phyloP scores from a whole-genome alignment of 2,329 filamentous ascomycete genomes.

The Venturia oleaginea region DNA sequence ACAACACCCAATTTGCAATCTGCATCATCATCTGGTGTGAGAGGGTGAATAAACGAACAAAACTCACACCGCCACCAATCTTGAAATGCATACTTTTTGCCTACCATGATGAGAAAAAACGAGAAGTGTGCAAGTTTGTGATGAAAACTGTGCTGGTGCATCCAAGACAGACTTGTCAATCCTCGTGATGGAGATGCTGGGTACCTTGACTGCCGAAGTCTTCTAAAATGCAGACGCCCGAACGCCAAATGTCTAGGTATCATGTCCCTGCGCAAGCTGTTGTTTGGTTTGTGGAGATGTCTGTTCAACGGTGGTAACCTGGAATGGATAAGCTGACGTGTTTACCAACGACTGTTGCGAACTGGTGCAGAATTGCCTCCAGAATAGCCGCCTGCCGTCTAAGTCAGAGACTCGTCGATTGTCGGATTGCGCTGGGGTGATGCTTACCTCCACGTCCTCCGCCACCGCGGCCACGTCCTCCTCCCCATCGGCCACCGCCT shows the following conservation, averaged over 20 bases:
- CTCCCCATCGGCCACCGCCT: slow-evolving; percentile 58
- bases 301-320: slow-evolving; percentile 7
- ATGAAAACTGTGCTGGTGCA: background rate
- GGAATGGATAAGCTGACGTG: slow-evolving; percentile 7
- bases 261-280: background rate
- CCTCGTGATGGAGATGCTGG: background rate
- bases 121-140: background rate
- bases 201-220: background rate
- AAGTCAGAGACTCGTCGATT: slow-evolving; percentile 15
- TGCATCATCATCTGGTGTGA: background rate
- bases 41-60: background rate
- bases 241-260: slow-evolving; percentile 9
- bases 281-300: background rate
- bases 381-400: slow-evolving; percentile 23
- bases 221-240: slow-evolving; percentile 6
- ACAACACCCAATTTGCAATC: background rate
- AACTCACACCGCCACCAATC: background rate
- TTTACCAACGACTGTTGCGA: slow-evolving; percentile 33
- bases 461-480: slow-evolving; percentile 58
- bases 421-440: slow-evolving; percentile 12
- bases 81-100: slow-evolving; percentile 4
- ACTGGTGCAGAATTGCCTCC: slow-evolving; percentile 31
- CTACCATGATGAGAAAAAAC: background rate
- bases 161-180: background rate
- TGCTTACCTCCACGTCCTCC: slow-evolving; percentile 43